phyloP scores from a whole-genome alignment of 495 filamentous ascomycete species.

The Delitschia confertaspora region DNA sequence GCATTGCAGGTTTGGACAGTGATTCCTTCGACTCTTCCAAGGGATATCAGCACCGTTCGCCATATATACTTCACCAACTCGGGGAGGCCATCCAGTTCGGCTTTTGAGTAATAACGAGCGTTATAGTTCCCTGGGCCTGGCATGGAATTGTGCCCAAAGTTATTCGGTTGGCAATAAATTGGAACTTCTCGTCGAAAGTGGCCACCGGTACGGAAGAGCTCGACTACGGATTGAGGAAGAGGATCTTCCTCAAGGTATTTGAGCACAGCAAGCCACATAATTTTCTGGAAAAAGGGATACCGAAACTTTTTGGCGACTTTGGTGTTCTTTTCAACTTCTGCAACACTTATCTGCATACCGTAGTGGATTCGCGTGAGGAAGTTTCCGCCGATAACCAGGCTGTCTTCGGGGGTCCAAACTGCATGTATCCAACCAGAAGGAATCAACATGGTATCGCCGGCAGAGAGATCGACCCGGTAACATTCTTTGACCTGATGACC shows the following conservation, averaged over 20 bases:
- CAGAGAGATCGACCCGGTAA: constrained; percentile 60
- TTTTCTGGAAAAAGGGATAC: constrained; percentile 66
- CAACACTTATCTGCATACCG: constrained; percentile 61
- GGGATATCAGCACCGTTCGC: constrained; percentile 58
- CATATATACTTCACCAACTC: constrained; percentile 57
- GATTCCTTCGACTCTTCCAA: constrained; percentile 53
- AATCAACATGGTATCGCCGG: constrained; percentile 72
- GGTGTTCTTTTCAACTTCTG: constrained; percentile 64
- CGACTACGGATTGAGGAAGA: constrained; percentile 48
- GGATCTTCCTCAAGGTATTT: constrained; percentile 61
- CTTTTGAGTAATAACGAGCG: constrained; percentile 56
- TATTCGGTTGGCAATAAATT: constrained; percentile 51
- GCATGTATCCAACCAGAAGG: constrained; percentile 76
- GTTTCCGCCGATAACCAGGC: constrained; percentile 68
- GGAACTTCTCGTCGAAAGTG: constrained; percentile 48
- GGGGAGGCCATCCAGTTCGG: constrained; percentile 59
- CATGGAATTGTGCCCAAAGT: constrained; percentile 43
- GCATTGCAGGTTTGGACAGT: constrained; percentile 48
- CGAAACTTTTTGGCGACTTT: constrained; percentile 61
- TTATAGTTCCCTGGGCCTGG: constrained; percentile 46
- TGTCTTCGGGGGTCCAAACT: constrained; percentile 70
- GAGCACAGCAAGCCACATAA: constrained; percentile 64
- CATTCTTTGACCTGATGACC: constrained; percentile 63
- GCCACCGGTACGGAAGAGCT: constrained; percentile 49
- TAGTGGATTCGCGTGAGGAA: constrained; percentile 64